Base-by-base conservation (phyloP, 768 basidiomycete genomes). In the Infundibulicybe gibba region DNA sequence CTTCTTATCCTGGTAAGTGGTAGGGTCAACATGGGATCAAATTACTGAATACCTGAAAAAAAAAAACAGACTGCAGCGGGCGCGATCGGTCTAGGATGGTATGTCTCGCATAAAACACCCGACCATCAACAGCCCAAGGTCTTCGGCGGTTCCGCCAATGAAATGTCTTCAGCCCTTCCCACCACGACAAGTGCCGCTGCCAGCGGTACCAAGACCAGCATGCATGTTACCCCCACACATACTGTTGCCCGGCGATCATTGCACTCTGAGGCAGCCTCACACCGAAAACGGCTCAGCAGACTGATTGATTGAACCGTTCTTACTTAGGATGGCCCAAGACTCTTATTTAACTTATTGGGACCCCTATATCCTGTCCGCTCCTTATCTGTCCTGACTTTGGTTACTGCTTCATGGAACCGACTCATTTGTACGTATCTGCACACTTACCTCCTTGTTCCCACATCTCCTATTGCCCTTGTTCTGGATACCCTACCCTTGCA, bases 11-110 rank as follows among this genome's bases (percentile, higher is more conserved):
- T 81, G 15, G 79, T 80, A 57, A 41, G 79, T 67, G 6, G 41
- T 41, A 32, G 14, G 9, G 13, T 20, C 30, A 2, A 2, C 13
- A 10, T 17, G 12, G 25, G 30, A 15, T 44, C 30, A 17, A 8
- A 39, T 20, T 40, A 31, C 49, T 32, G 15, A 35, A 34, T 34
- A 21, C 10, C 45, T 9, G 16, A 5, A 42, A 3, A 49, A 81
- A 5, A 42, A 3, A 49, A 81, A 76, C 63, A 67, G 49, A 75
- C 78, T 32, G 80, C 70, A 1, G 80, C 70, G 1, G 77, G 70
- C 12, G 86, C 74, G 1, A 71, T 83, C 15, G 85, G 73, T 17
- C 54, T 85, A 13, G 86, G 80, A 31, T 76, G 77, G 63, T 85
- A 77, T 51, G 48, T 80, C 20, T 71, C 81, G 9, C 79, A 82